Conservation (phyloP, 305 asterid species). For the Fraxinus angustifolia region DNA sequence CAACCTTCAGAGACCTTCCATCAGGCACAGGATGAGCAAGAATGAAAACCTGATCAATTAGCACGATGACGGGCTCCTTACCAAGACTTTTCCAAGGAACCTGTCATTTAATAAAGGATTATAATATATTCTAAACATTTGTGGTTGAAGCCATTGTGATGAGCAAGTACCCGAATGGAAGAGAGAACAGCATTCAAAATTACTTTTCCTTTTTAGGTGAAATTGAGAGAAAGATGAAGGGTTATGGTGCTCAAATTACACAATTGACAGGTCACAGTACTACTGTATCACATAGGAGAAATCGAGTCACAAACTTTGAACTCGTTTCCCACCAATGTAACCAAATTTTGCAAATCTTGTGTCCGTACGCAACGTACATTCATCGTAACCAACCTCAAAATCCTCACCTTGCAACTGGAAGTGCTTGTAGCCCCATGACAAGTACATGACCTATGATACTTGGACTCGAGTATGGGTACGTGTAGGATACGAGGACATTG, state of each 20-base stretch:
- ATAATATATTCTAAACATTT: slow-evolving; percentile 5
- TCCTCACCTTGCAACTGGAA: background rate
- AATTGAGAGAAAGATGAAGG: background rate
- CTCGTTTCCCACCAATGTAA: background rate
- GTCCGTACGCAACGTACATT: background rate
- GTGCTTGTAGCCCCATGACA: background rate
- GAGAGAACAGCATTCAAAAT: background rate
- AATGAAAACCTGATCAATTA: slow-evolving; percentile 86
- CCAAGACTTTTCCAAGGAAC: slow-evolving; percentile 99
- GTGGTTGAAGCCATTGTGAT: slow-evolving; percentile 13
- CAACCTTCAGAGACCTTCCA: slow-evolving; percentile 76
- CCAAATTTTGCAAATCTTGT: background rate
- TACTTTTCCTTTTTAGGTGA: background rate
- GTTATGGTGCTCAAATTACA: background rate
- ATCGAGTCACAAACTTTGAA: background rate
- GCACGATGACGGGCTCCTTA: slow-evolving; percentile 98
- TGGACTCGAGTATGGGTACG: too few species aligned
- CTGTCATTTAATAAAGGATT: slow-evolving; percentile 38
- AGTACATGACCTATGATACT: background rate
- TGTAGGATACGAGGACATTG: too few species aligned
- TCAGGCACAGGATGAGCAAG: slow-evolving; percentile 81
- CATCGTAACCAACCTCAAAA: background rate
- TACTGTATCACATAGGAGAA: background rate
- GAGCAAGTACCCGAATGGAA: background rate
- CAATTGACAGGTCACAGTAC: background rate